phyloP scores from a whole-genome alignment of 2,329 filamentous ascomycete species.

The Botrytis squamosa region DNA sequence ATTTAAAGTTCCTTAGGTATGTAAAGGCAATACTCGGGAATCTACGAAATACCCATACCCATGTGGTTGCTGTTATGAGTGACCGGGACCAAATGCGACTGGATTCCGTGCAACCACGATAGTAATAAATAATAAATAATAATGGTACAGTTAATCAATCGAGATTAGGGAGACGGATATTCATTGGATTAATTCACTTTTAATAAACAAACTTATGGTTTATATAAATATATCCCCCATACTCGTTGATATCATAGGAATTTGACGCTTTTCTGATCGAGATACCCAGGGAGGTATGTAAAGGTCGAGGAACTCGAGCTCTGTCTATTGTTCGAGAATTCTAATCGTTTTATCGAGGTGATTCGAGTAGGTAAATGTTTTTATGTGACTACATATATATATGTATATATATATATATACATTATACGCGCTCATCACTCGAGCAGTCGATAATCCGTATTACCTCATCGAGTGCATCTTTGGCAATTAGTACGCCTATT shows the following conservation, averaged over 20 bases:
- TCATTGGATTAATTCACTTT: not conserved
- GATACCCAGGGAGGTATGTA: not conserved
- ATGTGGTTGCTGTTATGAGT: not conserved
- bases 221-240: not conserved
- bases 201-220: not conserved
- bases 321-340: not conserved
- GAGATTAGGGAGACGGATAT: too few species aligned
- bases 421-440: not conserved
- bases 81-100: not conserved
- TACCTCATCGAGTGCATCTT: not conserved
- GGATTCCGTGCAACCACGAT: not conserved
- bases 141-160: not conserved
- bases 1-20: slow-evolving; percentile 5
- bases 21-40: not conserved
- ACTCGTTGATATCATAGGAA: not conserved
- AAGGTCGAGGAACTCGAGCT: not conserved
- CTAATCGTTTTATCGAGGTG: not conserved
- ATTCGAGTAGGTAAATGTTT: not conserved
- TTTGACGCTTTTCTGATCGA: not conserved
- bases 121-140: not conserved
- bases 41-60: not conserved
- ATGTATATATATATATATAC: not conserved
- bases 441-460: not conserved
- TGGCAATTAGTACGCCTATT: not conserved
- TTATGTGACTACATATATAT: not conserved